Evolutionary conservation across 257 asterid species (phyloP), one percentile per base, ranked within the genome.

Genomic region (Plantago major): DNA sequence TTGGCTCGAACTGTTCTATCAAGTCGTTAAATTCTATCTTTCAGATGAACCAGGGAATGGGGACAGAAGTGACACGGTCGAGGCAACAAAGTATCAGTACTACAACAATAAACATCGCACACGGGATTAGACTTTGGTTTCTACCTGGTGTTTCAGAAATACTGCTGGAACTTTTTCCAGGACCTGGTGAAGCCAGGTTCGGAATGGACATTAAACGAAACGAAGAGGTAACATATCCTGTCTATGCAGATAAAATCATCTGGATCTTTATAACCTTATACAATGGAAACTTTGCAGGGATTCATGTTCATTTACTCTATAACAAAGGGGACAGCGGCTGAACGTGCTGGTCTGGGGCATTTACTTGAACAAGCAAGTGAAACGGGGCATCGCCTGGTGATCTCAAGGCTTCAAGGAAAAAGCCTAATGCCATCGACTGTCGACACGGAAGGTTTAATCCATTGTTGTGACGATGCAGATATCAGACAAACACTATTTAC

Each of bases 361-460:
- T 71, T 79, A 56, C 51, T 74, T 2, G 81, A 82, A 55, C 69
- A 75, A 62, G 84, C 82, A 11, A 68, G 63, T 46, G 62, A 42
- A 56, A 75, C 59, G 2, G 57, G 68, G 17, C 71, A 77, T 53
- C 63, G 64, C 15, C 72, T 78, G 12, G 79, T 83, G 68, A 64
- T 83, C 51, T 83, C 86, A 16, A 70, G 84, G 80, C 67, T 83
- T 49, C 80, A 73, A 58, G 90, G 90, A 42, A 83, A 80, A 67
- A 76, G 84, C 59, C 46, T 83, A 48, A 62, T 80, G 78, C 87
- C 84, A 13, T 76, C 87, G 37, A 71, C 62, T 0, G 84, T 80
- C 3, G 73, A 77, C 68, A 54, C 81, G 0, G 77, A 73, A 10
- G 84, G 87, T 22, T 47, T 73, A 58, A 76, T 78, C 42, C 74